phyloP scores from a whole-genome alignment of 75 land plant species.

The Larix kaempferi region DNA sequence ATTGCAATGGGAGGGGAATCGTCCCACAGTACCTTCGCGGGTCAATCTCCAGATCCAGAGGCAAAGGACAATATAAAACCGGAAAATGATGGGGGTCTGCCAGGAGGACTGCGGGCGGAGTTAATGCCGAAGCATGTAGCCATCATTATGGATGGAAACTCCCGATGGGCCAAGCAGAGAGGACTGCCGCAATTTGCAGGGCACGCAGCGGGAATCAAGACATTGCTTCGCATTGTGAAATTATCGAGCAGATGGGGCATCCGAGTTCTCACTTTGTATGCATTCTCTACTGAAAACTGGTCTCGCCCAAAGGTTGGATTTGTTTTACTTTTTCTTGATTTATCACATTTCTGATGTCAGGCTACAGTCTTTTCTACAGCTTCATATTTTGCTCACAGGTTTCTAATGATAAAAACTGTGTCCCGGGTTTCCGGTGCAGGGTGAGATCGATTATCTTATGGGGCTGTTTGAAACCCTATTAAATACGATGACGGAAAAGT shows the following conservation, averaged over 20 bases:
- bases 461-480: too few species aligned
- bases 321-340: neutral
- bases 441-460: too few species aligned
- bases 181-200: constrained; percentile 18
- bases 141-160: constrained; percentile 34
- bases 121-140: constrained; percentile 28
- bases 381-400: too few species aligned
- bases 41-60: too few species aligned
- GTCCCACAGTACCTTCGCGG: too few species aligned
- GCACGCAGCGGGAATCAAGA: constrained; percentile 23
- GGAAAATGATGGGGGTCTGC: neutral
- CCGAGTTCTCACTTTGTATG: constrained; percentile 27
- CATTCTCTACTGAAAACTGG: constrained; percentile 35
- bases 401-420: too few species aligned
- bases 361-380: neutral
- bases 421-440: too few species aligned
- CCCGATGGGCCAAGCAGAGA: constrained; percentile 25
- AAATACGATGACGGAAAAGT: too few species aligned
- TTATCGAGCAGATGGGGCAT: constrained; percentile 21
- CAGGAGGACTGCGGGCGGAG: constrained; percentile 16
- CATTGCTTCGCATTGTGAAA: constrained; percentile 16
- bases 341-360: neutral
- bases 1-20: too few species aligned
- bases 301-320: constrained; percentile 20
- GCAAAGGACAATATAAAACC: too few species aligned